Conservation (phyloP, 345 rosid genomes). For the Citrus australasica region DNA sequence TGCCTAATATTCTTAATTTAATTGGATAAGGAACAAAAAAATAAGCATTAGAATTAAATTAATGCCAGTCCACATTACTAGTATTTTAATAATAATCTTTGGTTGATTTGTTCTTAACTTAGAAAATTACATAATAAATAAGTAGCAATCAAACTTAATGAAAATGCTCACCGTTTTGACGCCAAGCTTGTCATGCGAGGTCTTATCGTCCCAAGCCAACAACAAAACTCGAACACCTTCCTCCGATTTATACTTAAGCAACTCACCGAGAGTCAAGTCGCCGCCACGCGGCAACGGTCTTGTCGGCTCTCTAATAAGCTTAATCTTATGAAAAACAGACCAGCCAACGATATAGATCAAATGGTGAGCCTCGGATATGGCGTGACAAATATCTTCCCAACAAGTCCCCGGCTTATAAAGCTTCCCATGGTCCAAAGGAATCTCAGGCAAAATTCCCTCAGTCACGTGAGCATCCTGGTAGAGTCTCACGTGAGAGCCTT, state of each 20-base stretch:
- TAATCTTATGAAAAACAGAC: slow-evolving; percentile 83
- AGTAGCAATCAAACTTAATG: background rate
- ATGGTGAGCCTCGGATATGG: slow-evolving; percentile 90
- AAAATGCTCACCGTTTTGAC: slow-evolving; percentile 49
- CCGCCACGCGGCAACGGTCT: slow-evolving; percentile 65
- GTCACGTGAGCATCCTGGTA: slow-evolving; percentile 91
- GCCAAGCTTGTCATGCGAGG: slow-evolving; percentile 71
- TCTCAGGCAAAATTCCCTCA: slow-evolving; percentile 39
- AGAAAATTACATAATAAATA: background rate
- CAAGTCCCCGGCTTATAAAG: slow-evolving; percentile 52
- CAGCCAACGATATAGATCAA: slow-evolving; percentile 87
- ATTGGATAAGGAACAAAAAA: background rate
- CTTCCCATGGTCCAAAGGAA: slow-evolving; percentile 43
- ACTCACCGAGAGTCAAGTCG: slow-evolving; percentile 76
- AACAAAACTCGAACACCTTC: slow-evolving; percentile 91
- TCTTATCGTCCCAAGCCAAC: slow-evolving; percentile 91
- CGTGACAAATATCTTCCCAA: slow-evolving; percentile 95
- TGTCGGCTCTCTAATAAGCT: slow-evolving; percentile 71
- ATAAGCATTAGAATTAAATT: background rate
- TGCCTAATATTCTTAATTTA: background rate
- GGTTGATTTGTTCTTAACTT: background rate
- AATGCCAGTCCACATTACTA: background rate
- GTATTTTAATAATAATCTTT: background rate
- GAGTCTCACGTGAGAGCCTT: slow-evolving; percentile 56
- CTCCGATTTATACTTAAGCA: slow-evolving; percentile 87